Evolutionary conservation across 2,329 filamentous ascomycete species (phyloP).

Genomic region (Chrysoporthe austroafricana): DNA sequence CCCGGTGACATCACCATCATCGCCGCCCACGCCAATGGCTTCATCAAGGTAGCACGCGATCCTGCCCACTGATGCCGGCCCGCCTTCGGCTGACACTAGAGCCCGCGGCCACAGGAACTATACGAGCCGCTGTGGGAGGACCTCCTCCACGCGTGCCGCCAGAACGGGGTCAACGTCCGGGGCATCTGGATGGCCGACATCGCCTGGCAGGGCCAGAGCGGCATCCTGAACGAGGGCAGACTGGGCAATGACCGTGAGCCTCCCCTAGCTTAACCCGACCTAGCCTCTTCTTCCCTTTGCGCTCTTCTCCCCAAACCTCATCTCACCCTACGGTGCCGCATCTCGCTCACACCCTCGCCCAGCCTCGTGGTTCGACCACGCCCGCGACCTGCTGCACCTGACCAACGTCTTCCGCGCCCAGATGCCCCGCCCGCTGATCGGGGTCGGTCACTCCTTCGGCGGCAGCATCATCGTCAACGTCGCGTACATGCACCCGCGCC

Average conservation of each 20-base stretch:
- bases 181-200: slow-evolving; percentile 90
- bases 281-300: slow-evolving; percentile 22
- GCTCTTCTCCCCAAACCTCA: slow-evolving; percentile 1
- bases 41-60: slow-evolving; percentile 71
- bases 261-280: too few species aligned
- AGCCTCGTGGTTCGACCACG: slow-evolving; percentile 86
- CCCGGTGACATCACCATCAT: slow-evolving; percentile 84
- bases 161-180: slow-evolving; percentile 70
- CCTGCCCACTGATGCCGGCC: slow-evolving; percentile 1
- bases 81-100: slow-evolving; percentile 10
- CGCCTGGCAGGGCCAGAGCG: slow-evolving; percentile 81
- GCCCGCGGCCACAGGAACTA: slow-evolving; percentile 64
- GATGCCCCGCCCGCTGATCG: slow-evolving; percentile 82
- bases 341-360: slow-evolving; percentile 24
- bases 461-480: slow-evolving; percentile 73
- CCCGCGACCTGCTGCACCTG: slow-evolving; percentile 82
- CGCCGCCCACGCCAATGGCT: slow-evolving; percentile 87
- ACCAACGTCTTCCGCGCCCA: slow-evolving; percentile 80
- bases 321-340: neutral
- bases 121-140: slow-evolving; percentile 95
- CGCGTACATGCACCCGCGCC: slow-evolving; percentile 76
- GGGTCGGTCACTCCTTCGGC: slow-evolving; percentile 89
- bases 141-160: slow-evolving; percentile 61
- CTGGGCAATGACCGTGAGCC: slow-evolving; percentile 82
- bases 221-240: slow-evolving; percentile 72